phyloP scores from a whole-genome alignment of 2,329 filamentous ascomycete species.

The Hirsutella thompsonii region DNA sequence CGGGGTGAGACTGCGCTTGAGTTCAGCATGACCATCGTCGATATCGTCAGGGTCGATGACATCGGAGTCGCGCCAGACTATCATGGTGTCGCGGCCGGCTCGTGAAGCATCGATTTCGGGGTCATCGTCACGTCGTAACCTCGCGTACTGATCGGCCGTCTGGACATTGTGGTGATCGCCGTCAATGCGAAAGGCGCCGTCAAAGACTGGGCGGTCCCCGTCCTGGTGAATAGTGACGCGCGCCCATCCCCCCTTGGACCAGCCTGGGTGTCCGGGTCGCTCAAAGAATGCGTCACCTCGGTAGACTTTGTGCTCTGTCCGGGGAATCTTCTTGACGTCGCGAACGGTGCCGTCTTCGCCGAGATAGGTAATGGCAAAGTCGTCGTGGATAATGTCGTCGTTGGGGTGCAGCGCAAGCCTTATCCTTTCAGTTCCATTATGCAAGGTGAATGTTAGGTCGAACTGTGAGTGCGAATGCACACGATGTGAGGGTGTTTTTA shows the following conservation, averaged over 20 bases:
- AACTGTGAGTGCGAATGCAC: constrained; percentile 74
- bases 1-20: constrained; percentile 44
- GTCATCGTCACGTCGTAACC: constrained; percentile 59
- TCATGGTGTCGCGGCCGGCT: constrained; percentile 60
- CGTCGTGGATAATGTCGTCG: constrained; percentile 71
- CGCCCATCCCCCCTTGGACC: constrained; percentile 78
- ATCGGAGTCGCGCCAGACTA: constrained; percentile 87
- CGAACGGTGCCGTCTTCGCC: constrained; percentile 56
- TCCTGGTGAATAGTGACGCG: constrained; percentile 67
- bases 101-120: constrained; percentile 41
- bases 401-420: constrained; percentile 80
- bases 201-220: constrained; percentile 68
- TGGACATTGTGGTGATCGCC: constrained; percentile 82
- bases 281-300: constrained; percentile 66
- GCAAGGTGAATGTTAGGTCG: constrained; percentile 69
- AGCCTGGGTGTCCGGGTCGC: constrained; percentile 45
- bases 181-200: constrained; percentile 74
- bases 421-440: constrained; percentile 53
- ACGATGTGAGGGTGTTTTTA: constrained; percentile 67
- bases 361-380: constrained; percentile 62
- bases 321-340: constrained; percentile 54
- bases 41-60: constrained; percentile 30
- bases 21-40: constrained; percentile 36
- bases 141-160: constrained; percentile 58
- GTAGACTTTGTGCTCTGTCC: constrained; percentile 69